Percentiles rank a stretch among this genome's conserved stretches.
Evolutionary conservation across 768 basidiomycete species (phyloP).

Genomic region (Holtermannia corniformis): DNA sequence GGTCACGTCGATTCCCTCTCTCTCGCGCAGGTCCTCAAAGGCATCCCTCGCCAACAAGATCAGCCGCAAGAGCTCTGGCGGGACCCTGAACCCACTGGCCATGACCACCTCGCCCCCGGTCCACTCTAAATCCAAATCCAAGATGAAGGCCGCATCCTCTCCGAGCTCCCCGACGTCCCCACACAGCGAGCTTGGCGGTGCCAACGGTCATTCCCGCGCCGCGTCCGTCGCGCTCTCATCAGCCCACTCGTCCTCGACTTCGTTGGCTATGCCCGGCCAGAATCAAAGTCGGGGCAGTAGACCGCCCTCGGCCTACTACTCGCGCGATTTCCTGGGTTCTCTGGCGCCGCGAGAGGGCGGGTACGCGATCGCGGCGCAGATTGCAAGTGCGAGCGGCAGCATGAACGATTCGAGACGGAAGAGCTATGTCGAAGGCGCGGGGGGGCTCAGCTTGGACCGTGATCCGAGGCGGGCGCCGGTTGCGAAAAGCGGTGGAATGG

Average conservation of each 20-base stretch:
- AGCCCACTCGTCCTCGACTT: conserved; percentile 27
- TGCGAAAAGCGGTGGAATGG: conserved; percentile 30
- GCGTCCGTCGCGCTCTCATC: conserved; percentile 14
- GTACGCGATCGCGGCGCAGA: conserved; percentile 38
- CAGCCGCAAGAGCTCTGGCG: conserved; percentile 6
- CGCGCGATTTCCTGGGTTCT: conserved; percentile 35
- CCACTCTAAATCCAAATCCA: no score
- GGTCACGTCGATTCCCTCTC: conserved; percentile 13
- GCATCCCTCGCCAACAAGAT: neutral
- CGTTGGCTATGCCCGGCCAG: conserved; percentile 12
- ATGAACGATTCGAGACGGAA: conserved; percentile 22
- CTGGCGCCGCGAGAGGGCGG: conserved; percentile 39
- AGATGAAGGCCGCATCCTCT: no score
- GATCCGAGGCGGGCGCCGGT: conserved; percentile 18
- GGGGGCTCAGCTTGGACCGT: conserved; percentile 4
- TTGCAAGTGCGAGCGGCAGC: conserved; percentile 16
- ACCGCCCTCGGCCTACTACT: conserved; percentile 34
- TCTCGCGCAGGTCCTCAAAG: conserved; percentile 7
- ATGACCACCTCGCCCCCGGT: conserved; percentile 5
- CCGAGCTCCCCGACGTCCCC: no score
- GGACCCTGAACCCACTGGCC: conserved; percentile 4
- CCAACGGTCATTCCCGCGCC: neutral
- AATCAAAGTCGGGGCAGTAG: neutral
- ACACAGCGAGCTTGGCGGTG: no score
- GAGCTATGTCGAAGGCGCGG: conserved; percentile 9